Conservation (phyloP, 768 basidiomycete genomes). For the Podaxis rugospora region DNA sequence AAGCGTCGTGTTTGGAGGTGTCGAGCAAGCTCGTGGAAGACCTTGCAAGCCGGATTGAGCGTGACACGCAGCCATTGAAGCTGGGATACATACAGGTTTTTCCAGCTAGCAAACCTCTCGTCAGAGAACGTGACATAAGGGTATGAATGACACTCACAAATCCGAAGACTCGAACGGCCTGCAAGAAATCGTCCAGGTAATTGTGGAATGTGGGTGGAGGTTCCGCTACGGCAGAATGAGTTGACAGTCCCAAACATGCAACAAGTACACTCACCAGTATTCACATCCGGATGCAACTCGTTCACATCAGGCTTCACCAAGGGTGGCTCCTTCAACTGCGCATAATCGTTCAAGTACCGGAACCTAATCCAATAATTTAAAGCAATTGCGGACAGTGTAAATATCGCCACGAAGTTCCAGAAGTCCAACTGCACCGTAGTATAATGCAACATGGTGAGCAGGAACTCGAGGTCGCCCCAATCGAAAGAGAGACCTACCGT, state of each 20-base stretch:
- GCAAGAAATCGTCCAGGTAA: constrained; percentile 94
- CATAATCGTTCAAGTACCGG: constrained; percentile 73
- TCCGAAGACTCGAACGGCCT: constrained; percentile 95
- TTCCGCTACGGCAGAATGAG: constrained; percentile 26
- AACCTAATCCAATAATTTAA: constrained; percentile 85
- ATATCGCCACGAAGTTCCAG: constrained; percentile 82
- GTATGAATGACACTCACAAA: constrained; percentile 49
- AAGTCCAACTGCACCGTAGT: constrained; percentile 66
- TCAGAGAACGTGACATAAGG: constrained; percentile 4
- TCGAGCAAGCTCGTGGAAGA: constrained; percentile 95
- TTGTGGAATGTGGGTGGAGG: constrained; percentile 83
- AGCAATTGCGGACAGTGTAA: constrained; percentile 58
- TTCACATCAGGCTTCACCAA: constrained; percentile 79
- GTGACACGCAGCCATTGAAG: background rate
- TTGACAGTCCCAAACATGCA: background rate
- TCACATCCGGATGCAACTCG: constrained; percentile 90
- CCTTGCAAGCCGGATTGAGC: constrained; percentile 36
- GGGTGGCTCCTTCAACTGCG: constrained; percentile 75
- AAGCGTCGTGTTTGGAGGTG: constrained; percentile 94
- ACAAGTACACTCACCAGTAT: constrained; percentile 39
- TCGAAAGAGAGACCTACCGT: constrained; percentile 46
- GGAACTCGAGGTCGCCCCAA: constrained; percentile 3
- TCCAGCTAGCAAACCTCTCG: constrained; percentile 45
- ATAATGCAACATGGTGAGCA: background rate
- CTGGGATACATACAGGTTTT: constrained; percentile 68